A percentile compares a stretch with the other conserved stretches of the same genome.
Evolutionary conservation across 139 green algal species (phyloP).

Genomic region (Yamagishiella unicocca): DNA sequence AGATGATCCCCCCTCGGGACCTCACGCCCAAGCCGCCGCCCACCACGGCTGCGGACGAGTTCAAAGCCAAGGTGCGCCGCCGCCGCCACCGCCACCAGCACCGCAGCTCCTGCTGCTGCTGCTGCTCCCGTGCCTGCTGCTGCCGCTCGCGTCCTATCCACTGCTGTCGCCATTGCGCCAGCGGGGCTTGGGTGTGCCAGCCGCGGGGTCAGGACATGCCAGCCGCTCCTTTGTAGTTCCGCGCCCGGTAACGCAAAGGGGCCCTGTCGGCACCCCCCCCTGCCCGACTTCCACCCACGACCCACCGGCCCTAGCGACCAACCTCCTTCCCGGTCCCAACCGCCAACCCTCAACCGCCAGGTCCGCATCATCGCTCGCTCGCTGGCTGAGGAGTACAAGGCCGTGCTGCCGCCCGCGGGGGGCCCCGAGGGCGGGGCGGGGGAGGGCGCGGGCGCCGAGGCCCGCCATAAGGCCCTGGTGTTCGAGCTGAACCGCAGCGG

Average conservation of each 20-base stretch:
- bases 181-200: too few species aligned
- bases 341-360: neutral
- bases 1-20: slow-evolving; percentile 53
- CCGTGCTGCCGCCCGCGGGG: neutral
- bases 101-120: too few species aligned
- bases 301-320: too few species aligned
- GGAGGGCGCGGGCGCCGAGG: neutral
- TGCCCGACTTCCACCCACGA: too few species aligned
- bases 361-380: slow-evolving; percentile 19
- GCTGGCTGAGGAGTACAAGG: slow-evolving; percentile 34
- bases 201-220: too few species aligned
- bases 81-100: too few species aligned
- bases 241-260: too few species aligned
- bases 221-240: too few species aligned
- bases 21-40: slow-evolving; percentile 46
- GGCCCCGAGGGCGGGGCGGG: neutral
- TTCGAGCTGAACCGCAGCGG: slow-evolving; percentile 56
- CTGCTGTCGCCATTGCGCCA: too few species aligned
- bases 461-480: slow-evolving; percentile 43
- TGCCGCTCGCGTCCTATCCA: too few species aligned
- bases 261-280: too few species aligned
- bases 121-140: too few species aligned
- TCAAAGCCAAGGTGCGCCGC: slow-evolving; percentile 29
- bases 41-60: slow-evolving; percentile 37
- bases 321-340: neutral